Percentiles rank a stretch among this genome's conserved stretches.
Evolutionary conservation across 257 asterid genomes (phyloP).

Genomic region (Linaria vulgaris): DNA sequence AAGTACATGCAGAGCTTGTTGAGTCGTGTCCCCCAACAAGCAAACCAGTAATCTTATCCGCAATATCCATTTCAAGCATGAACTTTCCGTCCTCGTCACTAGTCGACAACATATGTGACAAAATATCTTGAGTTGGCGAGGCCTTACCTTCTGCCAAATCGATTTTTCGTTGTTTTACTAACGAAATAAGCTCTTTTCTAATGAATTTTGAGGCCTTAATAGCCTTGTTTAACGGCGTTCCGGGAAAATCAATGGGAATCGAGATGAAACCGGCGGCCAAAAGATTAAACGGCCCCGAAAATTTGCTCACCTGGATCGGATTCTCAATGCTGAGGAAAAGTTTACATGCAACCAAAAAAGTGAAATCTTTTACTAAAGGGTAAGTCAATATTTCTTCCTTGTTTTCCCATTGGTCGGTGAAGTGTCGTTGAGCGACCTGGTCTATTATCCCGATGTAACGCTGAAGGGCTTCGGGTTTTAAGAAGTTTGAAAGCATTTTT

Average conservation of each 20-base stretch:
- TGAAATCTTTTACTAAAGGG: conserved; percentile 44
- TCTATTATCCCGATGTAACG: conserved; percentile 57
- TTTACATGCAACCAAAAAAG: conserved; percentile 50
- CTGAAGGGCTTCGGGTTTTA: conserved; percentile 55
- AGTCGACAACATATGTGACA: conserved; percentile 48
- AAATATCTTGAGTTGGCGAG: conserved; percentile 34
- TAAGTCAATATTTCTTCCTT: conserved; percentile 30
- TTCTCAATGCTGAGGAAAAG: conserved; percentile 53
- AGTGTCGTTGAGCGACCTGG: conserved; percentile 44
- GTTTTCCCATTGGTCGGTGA: conserved; percentile 21
- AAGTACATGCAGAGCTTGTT: conserved; percentile 53
- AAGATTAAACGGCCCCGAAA: conserved; percentile 40
- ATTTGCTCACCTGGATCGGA: conserved; percentile 30
- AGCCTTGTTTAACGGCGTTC: conserved; percentile 52
- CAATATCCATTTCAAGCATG: conserved; percentile 42
- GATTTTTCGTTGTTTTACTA: conserved; percentile 39
- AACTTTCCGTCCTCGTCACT: conserved; percentile 43
- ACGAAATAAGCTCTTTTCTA: conserved; percentile 39
- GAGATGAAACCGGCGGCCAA: conserved; percentile 52
- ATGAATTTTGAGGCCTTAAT: conserved; percentile 45
- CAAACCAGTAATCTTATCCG: conserved; percentile 51
- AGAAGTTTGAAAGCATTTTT: conserved; percentile 49
- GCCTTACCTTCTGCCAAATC: conserved; percentile 34
- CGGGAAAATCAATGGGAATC: conserved; percentile 50
- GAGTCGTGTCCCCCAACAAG: conserved; percentile 54